Base-by-base conservation (phyloP, 164 flowering plant genomes). In the Stephania japonica region DNA sequence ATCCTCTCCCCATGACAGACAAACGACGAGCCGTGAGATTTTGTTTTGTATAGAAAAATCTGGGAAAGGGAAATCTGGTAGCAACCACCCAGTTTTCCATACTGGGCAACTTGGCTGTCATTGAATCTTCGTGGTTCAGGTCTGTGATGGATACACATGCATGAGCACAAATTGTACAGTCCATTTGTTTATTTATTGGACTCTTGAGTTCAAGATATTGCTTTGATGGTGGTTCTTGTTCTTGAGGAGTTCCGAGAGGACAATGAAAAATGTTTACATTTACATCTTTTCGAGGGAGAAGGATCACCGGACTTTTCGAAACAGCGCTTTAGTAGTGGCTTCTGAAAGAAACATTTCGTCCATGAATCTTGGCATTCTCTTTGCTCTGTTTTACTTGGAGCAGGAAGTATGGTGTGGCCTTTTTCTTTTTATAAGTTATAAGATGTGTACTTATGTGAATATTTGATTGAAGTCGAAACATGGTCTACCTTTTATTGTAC, bases 121-220 rank as follows among this genome's bases (percentile, higher is more conserved):
- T 70, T 43, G 42, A 72, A 65, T 24, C 56, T 47, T 56, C 64
- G 24, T 59, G 64, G 64, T 59, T 59, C 64, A 59, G 64, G 24
- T 21, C 9, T 59, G 64, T 59, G 64, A 59, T 59, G 19, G 64
- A 59, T 59, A 59, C 64, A 59, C 64, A 59, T 59, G 64, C 21
- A 59, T 70, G 14, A 69, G 83, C 68, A 73, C 42, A 61, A 67
- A 43, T 65, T 84, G 91, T 87, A 87, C 86, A 87, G 91, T 84
- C 82, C 82, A 86, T 86, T 85, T 83, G 83, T 85, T 86, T 83
- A 85, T 88, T 86, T 84, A 74, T 88, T 86, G 75, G 68, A 71
- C 50, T 19, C 64, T 19, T 21, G 64, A 59, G 21, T 21, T 59
- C 21, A 13, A 64, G 67, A 10, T 25, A 64, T 25, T 64, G 67